phyloP scores from a whole-genome alignment of 148 eudicot species.

The Tetragonia tetragonoides region DNA sequence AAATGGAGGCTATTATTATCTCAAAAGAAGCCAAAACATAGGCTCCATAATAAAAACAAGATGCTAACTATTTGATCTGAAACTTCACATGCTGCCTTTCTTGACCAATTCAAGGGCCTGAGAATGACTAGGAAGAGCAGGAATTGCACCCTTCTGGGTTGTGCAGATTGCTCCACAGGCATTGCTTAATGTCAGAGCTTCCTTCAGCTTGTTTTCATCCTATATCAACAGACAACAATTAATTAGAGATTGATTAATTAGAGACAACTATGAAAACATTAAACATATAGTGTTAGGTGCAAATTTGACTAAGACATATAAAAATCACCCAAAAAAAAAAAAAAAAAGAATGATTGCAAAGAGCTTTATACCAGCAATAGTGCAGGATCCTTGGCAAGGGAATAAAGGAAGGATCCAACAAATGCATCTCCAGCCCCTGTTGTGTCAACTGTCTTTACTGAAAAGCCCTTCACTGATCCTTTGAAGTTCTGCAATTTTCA shows the following conservation, averaged over 20 bases:
- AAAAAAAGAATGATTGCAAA: neutral
- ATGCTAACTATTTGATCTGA: neutral
- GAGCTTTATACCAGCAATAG: slow-evolving; percentile 31
- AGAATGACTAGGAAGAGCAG: slow-evolving; percentile 47
- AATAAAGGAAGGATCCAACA: slow-evolving; percentile 45
- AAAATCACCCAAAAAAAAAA: neutral
- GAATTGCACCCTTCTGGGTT: slow-evolving; percentile 59
- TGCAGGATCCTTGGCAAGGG: slow-evolving; percentile 37
- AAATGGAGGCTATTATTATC: neutral
- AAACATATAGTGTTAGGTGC: neutral
- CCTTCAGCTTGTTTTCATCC: slow-evolving; percentile 47
- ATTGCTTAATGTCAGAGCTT: slow-evolving; percentile 35
- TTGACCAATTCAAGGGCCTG: slow-evolving; percentile 30
- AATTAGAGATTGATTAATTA: neutral
- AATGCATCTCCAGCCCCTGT: slow-evolving; percentile 75
- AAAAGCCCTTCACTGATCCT: slow-evolving; percentile 42
- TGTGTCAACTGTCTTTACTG: slow-evolving; percentile 50
- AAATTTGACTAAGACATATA: neutral
- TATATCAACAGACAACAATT: neutral
- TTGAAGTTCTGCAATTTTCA: slow-evolving; percentile 34
- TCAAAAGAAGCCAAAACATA: neutral
- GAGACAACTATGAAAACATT: neutral
- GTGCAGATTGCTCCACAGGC: slow-evolving; percentile 59
- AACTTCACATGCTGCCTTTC: neutral
- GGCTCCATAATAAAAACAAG: neutral